Percentiles rank a stretch among this genome's conserved stretches.
phyloP scores from a whole-genome alignment of 78 protist genomes.

The Planoprotostelium fungivorum region DNA sequence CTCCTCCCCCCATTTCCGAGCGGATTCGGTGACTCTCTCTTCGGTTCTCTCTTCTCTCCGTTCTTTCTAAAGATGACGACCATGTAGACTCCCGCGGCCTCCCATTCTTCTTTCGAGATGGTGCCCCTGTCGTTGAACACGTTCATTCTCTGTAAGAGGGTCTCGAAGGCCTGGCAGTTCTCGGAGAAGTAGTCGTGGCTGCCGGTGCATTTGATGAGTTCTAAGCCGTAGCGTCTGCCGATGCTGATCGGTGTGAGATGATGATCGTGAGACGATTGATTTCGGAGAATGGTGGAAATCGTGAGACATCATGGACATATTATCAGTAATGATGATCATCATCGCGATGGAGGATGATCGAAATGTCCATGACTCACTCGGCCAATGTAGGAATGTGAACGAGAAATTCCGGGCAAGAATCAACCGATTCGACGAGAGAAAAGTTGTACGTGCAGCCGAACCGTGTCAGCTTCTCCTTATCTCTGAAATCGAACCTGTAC shows the following conservation, averaged over 20 bases:
- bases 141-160: slow-evolving; percentile 24
- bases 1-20: not conserved
- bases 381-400: slow-evolving; percentile 31
- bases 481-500: slow-evolving; percentile 19
- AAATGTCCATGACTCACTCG: not conserved
- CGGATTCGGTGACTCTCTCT: not conserved
- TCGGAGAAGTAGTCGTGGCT: not conserved
- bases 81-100: slow-evolving; percentile 34
- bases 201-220: not conserved
- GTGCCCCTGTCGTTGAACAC: slow-evolving; percentile 14
- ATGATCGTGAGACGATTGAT: too few species aligned
- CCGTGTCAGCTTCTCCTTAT: slow-evolving; percentile 22
- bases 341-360: too few species aligned
- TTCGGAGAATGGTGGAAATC: too few species aligned
- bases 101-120: slow-evolving; percentile 46
- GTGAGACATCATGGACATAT: too few species aligned
- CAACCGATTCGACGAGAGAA: slow-evolving; percentile 46
- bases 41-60: not conserved
- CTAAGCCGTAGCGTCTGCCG: not conserved
- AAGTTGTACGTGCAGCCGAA: slow-evolving; percentile 55
- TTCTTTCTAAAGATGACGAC: slow-evolving; percentile 30
- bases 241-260: too few species aligned
- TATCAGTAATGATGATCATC: too few species aligned
- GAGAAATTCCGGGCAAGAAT: slow-evolving; percentile 32
- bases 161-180: not conserved